A percentile compares a stretch with the other conserved stretches of the same genome.
Evolutionary conservation across 352 stramenopile genomes (phyloP).

Genomic region (Phytophthora pluvialis): DNA sequence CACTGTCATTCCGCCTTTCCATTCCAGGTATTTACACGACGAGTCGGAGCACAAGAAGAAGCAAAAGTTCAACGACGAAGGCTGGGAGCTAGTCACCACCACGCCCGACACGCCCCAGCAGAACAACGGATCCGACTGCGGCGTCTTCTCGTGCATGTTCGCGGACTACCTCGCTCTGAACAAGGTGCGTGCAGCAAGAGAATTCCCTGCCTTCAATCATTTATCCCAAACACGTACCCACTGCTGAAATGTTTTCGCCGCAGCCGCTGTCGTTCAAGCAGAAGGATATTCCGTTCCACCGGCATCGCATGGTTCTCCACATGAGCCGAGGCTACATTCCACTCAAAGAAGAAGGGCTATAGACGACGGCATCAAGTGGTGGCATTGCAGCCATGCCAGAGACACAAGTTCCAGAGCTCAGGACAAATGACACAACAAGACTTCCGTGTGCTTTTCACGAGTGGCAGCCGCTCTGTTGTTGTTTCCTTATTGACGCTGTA

Average conservation of each 20-base stretch:
- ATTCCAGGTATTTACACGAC: conserved; percentile 76
- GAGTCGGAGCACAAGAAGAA: conserved; percentile 90
- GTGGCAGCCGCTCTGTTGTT: conserved; percentile 2
- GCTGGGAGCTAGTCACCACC: conserved; percentile 72
- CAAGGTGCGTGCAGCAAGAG: conserved; percentile 41
- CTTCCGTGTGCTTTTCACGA: conserved; percentile 4
- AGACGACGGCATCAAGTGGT: conserved; percentile 2
- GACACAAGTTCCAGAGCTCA: neutral
- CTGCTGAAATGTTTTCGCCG: neutral
- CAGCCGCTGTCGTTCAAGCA: conserved; percentile 76
- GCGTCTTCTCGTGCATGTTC: conserved; percentile 89
- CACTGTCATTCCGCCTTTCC: neutral
- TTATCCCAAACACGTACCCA: neutral
- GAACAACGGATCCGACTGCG: conserved; percentile 85
- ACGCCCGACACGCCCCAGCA: conserved; percentile 74
- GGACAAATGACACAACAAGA: conserved; percentile 11
- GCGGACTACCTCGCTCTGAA: conserved; percentile 79
- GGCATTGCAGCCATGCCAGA: neutral
- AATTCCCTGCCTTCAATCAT: neutral
- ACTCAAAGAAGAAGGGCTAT: conserved; percentile 70
- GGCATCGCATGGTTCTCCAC: conserved; percentile 83
- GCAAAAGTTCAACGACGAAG: conserved; percentile 58
- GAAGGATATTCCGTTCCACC: conserved; percentile 86
- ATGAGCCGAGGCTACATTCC: conserved; percentile 69
- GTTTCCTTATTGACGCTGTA: conserved; percentile 29